phyloP scores from a whole-genome alignment of 768 basidiomycete genomes.

The Neoboletus subvelutipes region DNA sequence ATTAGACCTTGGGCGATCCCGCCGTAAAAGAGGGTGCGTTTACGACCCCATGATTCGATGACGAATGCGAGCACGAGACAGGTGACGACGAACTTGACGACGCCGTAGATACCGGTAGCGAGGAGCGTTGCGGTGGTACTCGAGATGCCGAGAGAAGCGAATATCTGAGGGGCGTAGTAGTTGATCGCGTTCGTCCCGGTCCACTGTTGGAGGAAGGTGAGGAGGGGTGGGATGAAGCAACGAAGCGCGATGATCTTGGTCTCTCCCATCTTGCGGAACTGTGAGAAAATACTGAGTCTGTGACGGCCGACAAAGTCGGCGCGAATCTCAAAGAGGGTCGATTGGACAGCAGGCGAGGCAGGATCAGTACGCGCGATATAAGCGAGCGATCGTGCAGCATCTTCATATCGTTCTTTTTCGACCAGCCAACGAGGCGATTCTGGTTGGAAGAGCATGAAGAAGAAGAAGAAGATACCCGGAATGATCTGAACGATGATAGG shows the following conservation, averaged over 20 bases:
- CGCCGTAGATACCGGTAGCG: conserved; percentile 42
- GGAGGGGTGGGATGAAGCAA: conserved; percentile 33
- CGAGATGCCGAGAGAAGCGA: conserved; percentile 35
- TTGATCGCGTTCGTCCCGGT: conserved; percentile 43
- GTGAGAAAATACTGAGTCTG: conserved; percentile 23
- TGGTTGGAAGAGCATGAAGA: conserved; percentile 38
- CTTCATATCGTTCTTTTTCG: conserved; percentile 34
- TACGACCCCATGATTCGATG: conserved; percentile 41
- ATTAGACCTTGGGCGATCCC: conserved; percentile 35
- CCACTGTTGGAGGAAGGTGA: conserved; percentile 41
- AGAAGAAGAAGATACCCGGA: conserved; percentile 38
- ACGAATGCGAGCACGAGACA: conserved; percentile 35
- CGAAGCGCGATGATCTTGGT: conserved; percentile 28
- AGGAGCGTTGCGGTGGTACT: conserved; percentile 33
- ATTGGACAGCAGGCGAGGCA: conserved; percentile 28
- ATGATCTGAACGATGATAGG: conserved; percentile 40
- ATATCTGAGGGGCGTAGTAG: conserved; percentile 41
- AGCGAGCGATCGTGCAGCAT: conserved; percentile 34
- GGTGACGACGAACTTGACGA: conserved; percentile 38
- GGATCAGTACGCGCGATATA: conserved; percentile 27
- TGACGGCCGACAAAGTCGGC: conserved; percentile 36
- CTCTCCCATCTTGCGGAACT: conserved; percentile 37
- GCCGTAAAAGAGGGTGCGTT: conserved; percentile 36
- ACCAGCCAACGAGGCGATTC: conserved; percentile 45
- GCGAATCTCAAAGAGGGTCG: conserved; percentile 36